Conservation (phyloP, 495 filamentous ascomycete species). For the Thozetella sp. region DNA sequence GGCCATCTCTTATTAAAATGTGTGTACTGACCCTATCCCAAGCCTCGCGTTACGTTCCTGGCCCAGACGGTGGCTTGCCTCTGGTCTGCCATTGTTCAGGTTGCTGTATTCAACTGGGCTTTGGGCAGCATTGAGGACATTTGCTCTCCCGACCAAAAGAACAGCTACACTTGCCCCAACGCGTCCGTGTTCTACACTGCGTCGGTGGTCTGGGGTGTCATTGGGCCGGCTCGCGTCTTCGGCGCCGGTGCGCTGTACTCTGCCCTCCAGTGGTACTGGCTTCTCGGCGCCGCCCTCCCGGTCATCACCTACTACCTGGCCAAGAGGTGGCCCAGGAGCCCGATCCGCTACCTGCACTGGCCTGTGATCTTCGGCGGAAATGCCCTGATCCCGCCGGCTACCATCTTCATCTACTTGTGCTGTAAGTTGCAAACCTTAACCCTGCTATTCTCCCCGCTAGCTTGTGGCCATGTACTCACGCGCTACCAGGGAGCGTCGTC, state of each 20-base stretch:
- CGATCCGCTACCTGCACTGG: slow-evolving; percentile 61
- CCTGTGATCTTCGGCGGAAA: slow-evolving; percentile 70
- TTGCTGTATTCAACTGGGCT: slow-evolving; percentile 68
- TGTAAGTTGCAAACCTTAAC: slow-evolving; percentile 27
- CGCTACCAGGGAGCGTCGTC: slow-evolving; percentile 59
- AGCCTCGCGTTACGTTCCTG: slow-evolving; percentile 63
- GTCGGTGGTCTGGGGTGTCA: slow-evolving; percentile 51
- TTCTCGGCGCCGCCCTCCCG: slow-evolving; percentile 60
- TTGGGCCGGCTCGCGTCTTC: slow-evolving; percentile 59
- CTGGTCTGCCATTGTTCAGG: slow-evolving; percentile 66
- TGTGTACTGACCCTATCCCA: too few species aligned
- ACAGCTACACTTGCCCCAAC: slow-evolving; percentile 65
- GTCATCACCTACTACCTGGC: slow-evolving; percentile 62
- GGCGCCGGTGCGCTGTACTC: slow-evolving; percentile 65
- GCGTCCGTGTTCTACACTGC: slow-evolving; percentile 68
- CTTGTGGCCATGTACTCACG: too few species aligned
- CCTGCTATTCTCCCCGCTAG: not conserved
- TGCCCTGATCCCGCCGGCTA: slow-evolving; percentile 63
- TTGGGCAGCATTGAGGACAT: slow-evolving; percentile 61
- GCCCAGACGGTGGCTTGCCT: slow-evolving; percentile 66
- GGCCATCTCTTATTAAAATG: too few species aligned
- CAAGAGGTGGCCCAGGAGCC: slow-evolving; percentile 56
- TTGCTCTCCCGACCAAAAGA: slow-evolving; percentile 56
- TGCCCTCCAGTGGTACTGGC: slow-evolving; percentile 68
- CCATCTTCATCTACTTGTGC: slow-evolving; percentile 64